Conservation (phyloP, 805 yeast species). For the Starmera caribaea region DNA sequence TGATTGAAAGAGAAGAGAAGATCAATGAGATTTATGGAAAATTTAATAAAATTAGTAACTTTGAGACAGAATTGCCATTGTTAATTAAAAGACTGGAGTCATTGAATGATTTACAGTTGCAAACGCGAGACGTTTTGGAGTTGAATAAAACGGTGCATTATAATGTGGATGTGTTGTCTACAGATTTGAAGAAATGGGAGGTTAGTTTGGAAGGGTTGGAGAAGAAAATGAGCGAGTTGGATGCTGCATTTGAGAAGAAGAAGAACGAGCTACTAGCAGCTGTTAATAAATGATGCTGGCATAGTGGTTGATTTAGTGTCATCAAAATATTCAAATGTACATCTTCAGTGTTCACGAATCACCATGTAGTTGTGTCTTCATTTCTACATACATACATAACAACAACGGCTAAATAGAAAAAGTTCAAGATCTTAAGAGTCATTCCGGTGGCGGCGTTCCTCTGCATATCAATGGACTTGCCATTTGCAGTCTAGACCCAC, state of each 20-base stretch:
- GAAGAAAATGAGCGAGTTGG: constrained; percentile 11
- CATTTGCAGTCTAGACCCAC: too few relatives aligned
- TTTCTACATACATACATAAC: too few relatives aligned
- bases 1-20: constrained; percentile 14
- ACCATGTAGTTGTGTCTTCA: too few relatives aligned
- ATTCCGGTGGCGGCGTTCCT: too few relatives aligned
- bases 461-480: too few relatives aligned
- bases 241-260: constrained; percentile 8
- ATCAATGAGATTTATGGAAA: constrained; percentile 17
- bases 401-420: too few relatives aligned
- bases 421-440: too few relatives aligned
- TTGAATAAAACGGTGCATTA: constrained; percentile 13
- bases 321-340: too few relatives aligned
- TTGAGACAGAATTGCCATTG: constrained; percentile 17
- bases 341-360: too few relatives aligned
- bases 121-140: constrained; percentile 9
- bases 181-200: constrained; percentile 21
- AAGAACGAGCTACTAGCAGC: constrained; percentile 1
- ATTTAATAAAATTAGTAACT: constrained; percentile 9
- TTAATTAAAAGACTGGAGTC: constrained; percentile 18
- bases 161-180: constrained; percentile 10
- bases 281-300: not conserved
- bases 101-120: constrained; percentile 15
- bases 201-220: constrained; percentile 13
- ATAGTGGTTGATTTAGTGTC: not conserved